Evolutionary conservation across 768 basidiomycete genomes (phyloP).

Genomic region (Leucosporidium creatinivorum): DNA sequence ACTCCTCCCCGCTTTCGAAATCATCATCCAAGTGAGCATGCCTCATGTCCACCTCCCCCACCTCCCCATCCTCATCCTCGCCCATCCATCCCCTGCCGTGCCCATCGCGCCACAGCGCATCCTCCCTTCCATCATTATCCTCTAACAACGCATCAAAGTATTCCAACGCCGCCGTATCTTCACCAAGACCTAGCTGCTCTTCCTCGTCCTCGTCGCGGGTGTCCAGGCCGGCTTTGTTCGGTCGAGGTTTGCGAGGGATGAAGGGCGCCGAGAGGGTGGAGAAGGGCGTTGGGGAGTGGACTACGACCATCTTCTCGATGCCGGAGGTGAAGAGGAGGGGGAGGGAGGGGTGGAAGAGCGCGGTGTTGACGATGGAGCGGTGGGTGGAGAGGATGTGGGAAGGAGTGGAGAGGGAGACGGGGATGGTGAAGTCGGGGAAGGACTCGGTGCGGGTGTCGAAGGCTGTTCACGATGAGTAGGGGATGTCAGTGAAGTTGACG

Average conservation of each 20-base stretch:
- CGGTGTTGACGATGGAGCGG: conserved; percentile 67
- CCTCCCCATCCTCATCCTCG: background rate
- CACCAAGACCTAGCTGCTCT: background rate
- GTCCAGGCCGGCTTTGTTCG: background rate
- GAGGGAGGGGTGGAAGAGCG: conserved; percentile 63
- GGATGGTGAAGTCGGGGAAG: conserved; percentile 1
- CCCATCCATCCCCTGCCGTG: background rate
- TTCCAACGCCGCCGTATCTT: conserved; percentile 16
- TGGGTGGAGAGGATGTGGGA: conserved; percentile 49
- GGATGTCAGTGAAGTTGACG: background rate
- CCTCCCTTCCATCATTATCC: background rate
- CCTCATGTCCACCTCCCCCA: conserved; percentile 1
- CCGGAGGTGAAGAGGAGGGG: conserved; percentile 64
- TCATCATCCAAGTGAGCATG: background rate
- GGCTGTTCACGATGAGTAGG: conserved; percentile 22
- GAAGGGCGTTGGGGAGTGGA: conserved; percentile 9
- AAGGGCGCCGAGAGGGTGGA: background rate
- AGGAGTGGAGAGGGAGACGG: conserved; percentile 4
- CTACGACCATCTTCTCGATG: conserved; percentile 48
- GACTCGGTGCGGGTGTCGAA: background rate
- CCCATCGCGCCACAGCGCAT: background rate
- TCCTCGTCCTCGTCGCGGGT: background rate
- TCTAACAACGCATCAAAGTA: conserved; percentile 21
- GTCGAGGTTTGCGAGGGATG: background rate
- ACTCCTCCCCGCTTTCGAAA: background rate